Base-by-base conservation (phyloP, 2,329 filamentous ascomycete species). In the Graphium sp. region DNA sequence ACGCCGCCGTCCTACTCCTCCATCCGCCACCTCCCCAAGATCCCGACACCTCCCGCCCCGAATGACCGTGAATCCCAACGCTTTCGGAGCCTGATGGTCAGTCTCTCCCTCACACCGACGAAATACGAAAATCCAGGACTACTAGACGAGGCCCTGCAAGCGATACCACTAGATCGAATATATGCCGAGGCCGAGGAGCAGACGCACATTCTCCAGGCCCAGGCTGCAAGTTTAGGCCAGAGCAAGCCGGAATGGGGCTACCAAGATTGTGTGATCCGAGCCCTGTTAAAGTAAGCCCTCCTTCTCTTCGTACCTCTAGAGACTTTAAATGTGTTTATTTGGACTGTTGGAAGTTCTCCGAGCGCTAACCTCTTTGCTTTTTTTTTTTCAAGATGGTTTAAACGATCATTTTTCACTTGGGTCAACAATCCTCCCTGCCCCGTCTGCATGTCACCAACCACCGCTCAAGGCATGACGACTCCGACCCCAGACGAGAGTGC, bases 41-140 rank as follows among this genome's bases (percentile, higher is more conserved):
- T 70, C 26, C 85, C 89, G 4, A 75, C 76, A 9, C 66, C 83
- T 15, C 87, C 89, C 6, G 61, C 69, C 21, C 45, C 60, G 7
- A 48, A 54, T 43, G 79, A 87, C 48, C 55, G 65, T 31, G 60
- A 66, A 13, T 79, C 76, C 1, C 62, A 79, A 35, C 81, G 80
- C 41, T 84, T 85, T 42, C 67, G 78, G 41, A 92, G 78, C 52
- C 67, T 91, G 35, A 66, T 95, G 24, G 68, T 91, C 39, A 83
- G 81, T 13, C 56, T 95, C 13, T 93, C 87, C 11, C 66, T 79
- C 34, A 93, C 84, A 25, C 89, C 89, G 12, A 79, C 76, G 13
- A 89, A 87, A 48, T 98, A 92, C 57, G 89, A 98, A 53, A 95
- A 98, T 50, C 87, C 89, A 0, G 89, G 89, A 20, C 58, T 95